phyloP scores from a whole-genome alignment of 768 basidiomycete species.

The Mycena floridula region DNA sequence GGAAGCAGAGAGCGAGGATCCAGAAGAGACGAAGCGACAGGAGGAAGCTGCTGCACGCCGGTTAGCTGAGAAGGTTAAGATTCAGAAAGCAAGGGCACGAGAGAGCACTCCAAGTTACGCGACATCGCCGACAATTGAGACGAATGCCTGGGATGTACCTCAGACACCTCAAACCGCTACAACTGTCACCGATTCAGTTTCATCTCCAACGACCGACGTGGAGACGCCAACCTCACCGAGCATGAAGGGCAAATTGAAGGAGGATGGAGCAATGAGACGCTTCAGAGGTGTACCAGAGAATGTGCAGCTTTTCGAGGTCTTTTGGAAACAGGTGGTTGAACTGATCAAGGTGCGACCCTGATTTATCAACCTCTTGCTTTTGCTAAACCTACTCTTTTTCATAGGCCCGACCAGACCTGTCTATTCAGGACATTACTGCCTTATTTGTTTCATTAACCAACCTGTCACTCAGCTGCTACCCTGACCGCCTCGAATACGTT shows the following conservation, averaged over 20 bases:
- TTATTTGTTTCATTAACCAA: slow-evolving; percentile 93
- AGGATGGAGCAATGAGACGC: slow-evolving; percentile 54
- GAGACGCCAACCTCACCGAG: slow-evolving; percentile 11
- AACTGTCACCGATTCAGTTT: slow-evolving; percentile 7
- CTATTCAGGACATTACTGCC: slow-evolving; percentile 96
- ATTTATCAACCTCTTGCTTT: background rate
- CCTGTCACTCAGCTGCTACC: slow-evolving; percentile 93
- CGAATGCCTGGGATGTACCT: slow-evolving; percentile 36
- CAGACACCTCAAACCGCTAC: slow-evolving; percentile 22
- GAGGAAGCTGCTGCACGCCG: slow-evolving; percentile 90
- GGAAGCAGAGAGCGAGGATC: slow-evolving; percentile 94
- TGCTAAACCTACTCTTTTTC: slow-evolving; percentile 4
- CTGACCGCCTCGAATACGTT: slow-evolving; percentile 94
- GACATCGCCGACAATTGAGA: slow-evolving; percentile 35
- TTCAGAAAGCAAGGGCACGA: slow-evolving; percentile 59
- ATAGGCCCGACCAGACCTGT: slow-evolving; percentile 93
- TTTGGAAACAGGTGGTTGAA: slow-evolving; percentile 98
- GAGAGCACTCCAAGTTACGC: slow-evolving; percentile 33
- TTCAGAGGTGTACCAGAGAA: slow-evolving; percentile 95
- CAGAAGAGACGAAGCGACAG: slow-evolving; percentile 87
- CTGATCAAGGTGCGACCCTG: slow-evolving; percentile 76
- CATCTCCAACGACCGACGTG: background rate
- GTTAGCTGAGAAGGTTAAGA: slow-evolving; percentile 80
- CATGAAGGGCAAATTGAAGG: slow-evolving; percentile 58
- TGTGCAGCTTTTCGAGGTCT: slow-evolving; percentile 95